These are phyloP conservation scores for Hibiscus trionum DNA, from an alignment of 345 rosid genomes.

Conservation along the genomic window DNA sequence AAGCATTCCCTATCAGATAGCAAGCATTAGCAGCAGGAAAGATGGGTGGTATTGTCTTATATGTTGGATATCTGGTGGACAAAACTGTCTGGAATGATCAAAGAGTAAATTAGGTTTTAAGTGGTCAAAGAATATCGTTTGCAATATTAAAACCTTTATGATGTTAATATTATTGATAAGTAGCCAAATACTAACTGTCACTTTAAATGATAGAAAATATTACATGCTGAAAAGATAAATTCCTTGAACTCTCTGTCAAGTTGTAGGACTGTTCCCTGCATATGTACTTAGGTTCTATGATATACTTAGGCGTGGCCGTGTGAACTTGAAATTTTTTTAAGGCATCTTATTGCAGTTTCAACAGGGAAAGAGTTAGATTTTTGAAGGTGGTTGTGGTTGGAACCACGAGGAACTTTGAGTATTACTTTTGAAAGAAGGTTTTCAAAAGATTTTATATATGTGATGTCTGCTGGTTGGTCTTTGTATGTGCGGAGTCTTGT, in stretches of 20 bases:
- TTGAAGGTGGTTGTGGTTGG: background rate
- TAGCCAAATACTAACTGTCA: background rate
- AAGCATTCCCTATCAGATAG: background rate
- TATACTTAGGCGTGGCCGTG: background rate
- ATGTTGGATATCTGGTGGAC: background rate
- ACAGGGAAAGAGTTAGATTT: background rate
- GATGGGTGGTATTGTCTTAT: background rate
- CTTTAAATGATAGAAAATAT: background rate
- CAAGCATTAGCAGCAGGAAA: background rate
- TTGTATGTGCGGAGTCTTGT: background rate
- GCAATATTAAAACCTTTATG: background rate
- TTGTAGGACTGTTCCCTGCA: constrained; percentile 4
- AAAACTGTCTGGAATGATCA: background rate
- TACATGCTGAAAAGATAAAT: background rate
- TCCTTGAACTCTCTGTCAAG: background rate
- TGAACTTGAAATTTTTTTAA: background rate
- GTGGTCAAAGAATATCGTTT: background rate
- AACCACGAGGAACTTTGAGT: background rate
- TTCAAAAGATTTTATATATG: background rate
- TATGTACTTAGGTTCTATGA: background rate
- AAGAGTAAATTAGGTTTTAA: background rate
- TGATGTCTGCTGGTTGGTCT: background rate
- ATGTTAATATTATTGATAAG: background rate
- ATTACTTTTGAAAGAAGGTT: background rate
- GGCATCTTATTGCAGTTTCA: background rate